These are phyloP conservation scores for Aegilops umbellulata DNA, from an alignment of 176 grass and related monocot genomes.

Conservation along the genomic window DNA sequence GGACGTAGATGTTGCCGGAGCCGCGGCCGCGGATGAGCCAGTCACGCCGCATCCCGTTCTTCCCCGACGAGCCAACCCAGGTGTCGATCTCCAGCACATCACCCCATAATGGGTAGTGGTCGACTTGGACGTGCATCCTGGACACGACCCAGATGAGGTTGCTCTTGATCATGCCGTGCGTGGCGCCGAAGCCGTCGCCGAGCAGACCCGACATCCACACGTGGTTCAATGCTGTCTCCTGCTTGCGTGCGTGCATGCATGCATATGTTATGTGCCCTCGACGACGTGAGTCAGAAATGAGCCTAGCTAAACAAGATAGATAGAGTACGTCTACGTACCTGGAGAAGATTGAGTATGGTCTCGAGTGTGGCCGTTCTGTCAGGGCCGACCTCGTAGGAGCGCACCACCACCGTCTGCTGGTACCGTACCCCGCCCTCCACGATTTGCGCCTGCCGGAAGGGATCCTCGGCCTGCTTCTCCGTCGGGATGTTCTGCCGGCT, in stretches of 20 bases:
- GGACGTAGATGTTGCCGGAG: constrained; percentile 31
- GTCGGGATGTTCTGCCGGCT: constrained; percentile 57
- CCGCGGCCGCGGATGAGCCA: constrained; percentile 50
- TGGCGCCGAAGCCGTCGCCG: constrained; percentile 69
- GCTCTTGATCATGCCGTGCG: constrained; percentile 71
- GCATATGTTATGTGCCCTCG: not conserved
- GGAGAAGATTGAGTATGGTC: constrained; percentile 68
- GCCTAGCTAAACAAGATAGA: not conserved
- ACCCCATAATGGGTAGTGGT: constrained; percentile 66
- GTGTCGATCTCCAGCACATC: constrained; percentile 70
- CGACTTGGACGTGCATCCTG: constrained; percentile 66
- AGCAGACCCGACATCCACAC: constrained; percentile 76
- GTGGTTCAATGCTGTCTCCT: constrained; percentile 73
- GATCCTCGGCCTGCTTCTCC: constrained; percentile 51
- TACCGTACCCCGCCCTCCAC: constrained; percentile 61
- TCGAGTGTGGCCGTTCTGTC: constrained; percentile 63
- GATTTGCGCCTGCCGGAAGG: constrained; percentile 59
- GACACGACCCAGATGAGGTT: constrained; percentile 80
- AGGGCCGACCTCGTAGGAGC: constrained; percentile 56
- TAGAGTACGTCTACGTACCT: constrained; percentile 9
- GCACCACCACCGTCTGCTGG: constrained; percentile 59
- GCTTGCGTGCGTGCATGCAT: not conserved
- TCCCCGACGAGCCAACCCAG: constrained; percentile 65
- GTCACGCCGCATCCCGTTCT: constrained; percentile 65
- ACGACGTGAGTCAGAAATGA: not conserved